A percentile compares a stretch with the other conserved stretches of the same genome.
Conservation (phyloP, 2,329 filamentous ascomycete genomes). For the Pestalotiopsis sp. region DNA sequence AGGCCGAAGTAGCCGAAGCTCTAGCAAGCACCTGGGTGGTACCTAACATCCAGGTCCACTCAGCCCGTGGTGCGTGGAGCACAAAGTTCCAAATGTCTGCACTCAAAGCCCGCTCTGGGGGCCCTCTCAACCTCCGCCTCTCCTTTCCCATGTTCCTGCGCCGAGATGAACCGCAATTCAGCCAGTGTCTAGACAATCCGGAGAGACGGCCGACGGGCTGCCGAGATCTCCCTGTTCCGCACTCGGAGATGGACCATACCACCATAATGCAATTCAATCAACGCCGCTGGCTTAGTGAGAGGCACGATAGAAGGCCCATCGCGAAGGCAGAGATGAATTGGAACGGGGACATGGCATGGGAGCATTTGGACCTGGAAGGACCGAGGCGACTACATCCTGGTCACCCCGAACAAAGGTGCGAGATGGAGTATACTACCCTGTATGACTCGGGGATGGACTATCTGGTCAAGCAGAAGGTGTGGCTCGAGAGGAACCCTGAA, state of each 20-base stretch:
- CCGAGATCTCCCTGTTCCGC: neutral
- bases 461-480: neutral
- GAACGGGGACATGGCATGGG: too few species aligned
- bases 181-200: neutral
- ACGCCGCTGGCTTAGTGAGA: neutral
- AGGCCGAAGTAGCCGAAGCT: neutral
- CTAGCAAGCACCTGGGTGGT: neutral
- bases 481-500: neutral
- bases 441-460: neutral
- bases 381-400: neutral
- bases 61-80: neutral
- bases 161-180: neutral
- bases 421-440: neutral
- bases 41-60: neutral
- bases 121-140: neutral
- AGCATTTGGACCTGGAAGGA: neutral
- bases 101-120: neutral
- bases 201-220: neutral
- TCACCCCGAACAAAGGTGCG: neutral
- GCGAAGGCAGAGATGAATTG: neutral
- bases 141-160: neutral
- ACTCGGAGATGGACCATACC: neutral
- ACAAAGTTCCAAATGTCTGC: neutral
- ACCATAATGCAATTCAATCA: neutral
- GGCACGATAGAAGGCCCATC: neutral